phyloP scores from a whole-genome alignment of 2,329 filamentous ascomycete genomes.

The Alternaria tenuissima region DNA sequence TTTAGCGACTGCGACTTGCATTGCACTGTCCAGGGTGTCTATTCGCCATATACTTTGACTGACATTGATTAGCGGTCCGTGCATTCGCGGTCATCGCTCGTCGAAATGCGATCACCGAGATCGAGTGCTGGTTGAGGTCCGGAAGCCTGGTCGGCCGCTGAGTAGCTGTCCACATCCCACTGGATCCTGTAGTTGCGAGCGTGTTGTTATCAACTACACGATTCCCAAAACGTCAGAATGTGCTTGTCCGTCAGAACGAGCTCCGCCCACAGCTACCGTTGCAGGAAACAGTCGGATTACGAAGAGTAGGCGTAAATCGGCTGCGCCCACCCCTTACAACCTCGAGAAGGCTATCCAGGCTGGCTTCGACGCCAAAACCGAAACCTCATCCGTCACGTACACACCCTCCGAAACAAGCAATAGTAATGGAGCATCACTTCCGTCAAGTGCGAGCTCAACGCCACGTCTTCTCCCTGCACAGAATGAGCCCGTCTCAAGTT shows the following conservation, averaged over 20 bases:
- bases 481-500: constrained; percentile 39
- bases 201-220: constrained; percentile 63
- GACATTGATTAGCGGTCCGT: constrained; percentile 66
- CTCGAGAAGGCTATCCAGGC: constrained; percentile 49
- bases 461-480: constrained; percentile 42
- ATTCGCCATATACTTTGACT: constrained; percentile 17
- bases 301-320: constrained; percentile 44
- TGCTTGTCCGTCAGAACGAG: constrained; percentile 46
- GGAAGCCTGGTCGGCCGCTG: constrained; percentile 74
- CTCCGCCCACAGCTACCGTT: constrained; percentile 32
- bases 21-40: neutral
- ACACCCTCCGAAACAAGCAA: constrained; percentile 46
- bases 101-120: constrained; percentile 77
- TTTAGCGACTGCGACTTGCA: constrained; percentile 1
- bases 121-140: constrained; percentile 73
- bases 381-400: constrained; percentile 40
- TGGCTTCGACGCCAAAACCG: constrained; percentile 41
- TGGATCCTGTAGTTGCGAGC: constrained; percentile 68
- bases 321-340: constrained; percentile 36
- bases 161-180: constrained; percentile 73
- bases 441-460: constrained; percentile 51
- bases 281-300: constrained; percentile 42
- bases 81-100: constrained; percentile 78
- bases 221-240: constrained; percentile 54
- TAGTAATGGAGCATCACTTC: constrained; percentile 44